Base-by-base conservation (phyloP, 106 monocot genomes). In the Amphibolis antarctica region DNA sequence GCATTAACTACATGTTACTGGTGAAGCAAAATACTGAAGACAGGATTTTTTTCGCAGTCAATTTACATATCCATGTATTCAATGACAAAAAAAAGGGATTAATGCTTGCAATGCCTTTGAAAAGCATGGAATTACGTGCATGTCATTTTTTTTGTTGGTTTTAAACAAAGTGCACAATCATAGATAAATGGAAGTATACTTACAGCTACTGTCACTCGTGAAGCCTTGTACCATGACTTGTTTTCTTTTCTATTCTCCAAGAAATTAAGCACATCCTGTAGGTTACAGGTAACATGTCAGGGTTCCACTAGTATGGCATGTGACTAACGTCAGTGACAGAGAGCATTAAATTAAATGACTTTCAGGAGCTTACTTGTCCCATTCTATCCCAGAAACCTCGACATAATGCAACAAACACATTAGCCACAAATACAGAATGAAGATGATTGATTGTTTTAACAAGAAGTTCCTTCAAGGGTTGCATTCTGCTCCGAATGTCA, bases 211-310 rank as follows among this genome's bases (percentile, higher is more conserved):
- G 98, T 74, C 9, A 88, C 85, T 58, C 90, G 66, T 60, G 98
- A 78, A 17, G 77, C 82, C 78, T 85, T 99, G 60, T 85, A 99
- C 87, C 87, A 92, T 0, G 87, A 74, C 59, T 79, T 69, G 55
- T 99, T 99, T 68, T 99, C 98, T 71, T 91, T 99, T 28, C 80
- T 75, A 43, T 88, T 83, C 68, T 99, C 91, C 69, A 99, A 70
- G 66, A 99, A 99, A 60, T 49, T 85, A 57, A 91, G 85, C 4
- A 91, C 86, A 77, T 99, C 98, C 98, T 99, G 69, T 44, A 66
- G 63, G 13, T 53, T 30, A 22, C 12, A 59, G 9, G 21, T 12
- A 58, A 21, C 49, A 22, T 12, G n/a, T 61, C 12, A 20, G 29
- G 4, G 18, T 25, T 9, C 29, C 29, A 58, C n/a, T 12, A 49